A percentile compares a stretch with the other conserved stretches of the same genome.
Evolutionary conservation across 768 basidiomycete species (phyloP).

Genomic region (Termitomyces titanicus): DNA sequence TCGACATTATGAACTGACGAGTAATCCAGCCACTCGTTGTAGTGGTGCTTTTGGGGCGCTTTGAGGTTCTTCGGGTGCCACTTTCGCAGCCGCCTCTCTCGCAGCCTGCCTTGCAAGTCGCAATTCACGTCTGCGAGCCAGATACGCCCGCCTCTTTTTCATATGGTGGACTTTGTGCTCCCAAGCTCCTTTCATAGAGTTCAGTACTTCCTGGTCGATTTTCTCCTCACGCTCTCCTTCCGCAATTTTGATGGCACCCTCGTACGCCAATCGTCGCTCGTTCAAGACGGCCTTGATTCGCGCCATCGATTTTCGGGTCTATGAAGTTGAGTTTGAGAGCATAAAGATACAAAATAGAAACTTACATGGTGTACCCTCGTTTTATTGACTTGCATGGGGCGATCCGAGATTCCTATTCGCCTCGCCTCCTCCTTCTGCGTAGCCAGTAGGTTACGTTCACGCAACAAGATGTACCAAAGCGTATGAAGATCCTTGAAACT

Average conservation of each 20-base stretch:
- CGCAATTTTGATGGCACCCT: conserved; percentile 54
- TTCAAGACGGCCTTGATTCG: conserved; percentile 90
- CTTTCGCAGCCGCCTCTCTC: neutral
- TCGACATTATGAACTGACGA: neutral
- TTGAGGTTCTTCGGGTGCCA: neutral
- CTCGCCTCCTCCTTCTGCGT: conserved; percentile 81
- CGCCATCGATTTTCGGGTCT: conserved; percentile 97
- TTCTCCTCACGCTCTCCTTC: conserved; percentile 30
- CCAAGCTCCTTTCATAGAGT: conserved; percentile 21
- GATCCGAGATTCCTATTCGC: conserved; percentile 46
- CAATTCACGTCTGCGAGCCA: conserved; percentile 10
- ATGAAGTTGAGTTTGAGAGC: neutral
- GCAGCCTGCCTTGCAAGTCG: conserved; percentile 7
- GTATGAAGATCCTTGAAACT: conserved; percentile 92
- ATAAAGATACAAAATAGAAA: neutral
- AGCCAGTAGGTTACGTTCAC: conserved; percentile 88
- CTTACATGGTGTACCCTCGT: conserved; percentile 44
- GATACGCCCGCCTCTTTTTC: conserved; percentile 12
- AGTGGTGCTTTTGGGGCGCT: neutral
- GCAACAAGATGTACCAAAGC: conserved; percentile 87
- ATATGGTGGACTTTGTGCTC: conserved; percentile 18
- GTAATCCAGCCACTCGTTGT: conserved; percentile 1
- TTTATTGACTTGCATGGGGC: conserved; percentile 26
- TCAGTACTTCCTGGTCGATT: conserved; percentile 23
- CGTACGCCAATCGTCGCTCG: conserved; percentile 83